Base-by-base conservation (phyloP, 768 basidiomycete genomes). In the Mycena sanguinolenta region DNA sequence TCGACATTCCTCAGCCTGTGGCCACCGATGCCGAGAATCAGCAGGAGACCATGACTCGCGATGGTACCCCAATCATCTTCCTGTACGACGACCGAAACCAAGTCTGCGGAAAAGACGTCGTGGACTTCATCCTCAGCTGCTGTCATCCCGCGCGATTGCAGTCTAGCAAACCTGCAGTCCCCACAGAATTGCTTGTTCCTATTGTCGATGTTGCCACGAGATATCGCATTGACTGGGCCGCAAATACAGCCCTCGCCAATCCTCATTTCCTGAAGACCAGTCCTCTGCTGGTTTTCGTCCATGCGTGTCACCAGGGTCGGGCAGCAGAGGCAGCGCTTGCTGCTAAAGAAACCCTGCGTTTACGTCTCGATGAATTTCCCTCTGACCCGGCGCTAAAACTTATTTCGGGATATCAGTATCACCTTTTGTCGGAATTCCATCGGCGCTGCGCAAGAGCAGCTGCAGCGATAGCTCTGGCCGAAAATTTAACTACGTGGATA, bases 111-210 rank as follows among this genome's bases (percentile, higher is more conserved):
- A 53, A 60, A 53, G 49, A 59, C 13, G 58, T 67, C 27, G 58
- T 67, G 49, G 58, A 67, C 8, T 60, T 50, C 28, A 23, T 67
- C 12, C 58, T 67, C 3, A 25, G 46, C 57, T 58, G 57, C 27
- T 66, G 65, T 49, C 57, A 52, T 34, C 65, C 65, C n/a, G 49
- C 30, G 19, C 9, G 58, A 25, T 54, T 60, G 28, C 65, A 60
- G 30, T 53, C 49, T 21, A n/a, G 28, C 46, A 50, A 23, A 2
- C 21, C 55, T 27, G 19, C 19, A 12, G 25, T 59, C n/a, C 39
- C 49, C 13, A 25, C 42, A 28, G 34, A 59, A 12, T 28, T 67
- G 10, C 12, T 60, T 32, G 50, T 21, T 3, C n/a, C 46, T 16
- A 28, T 60, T 12, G 19, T 67, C 27, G 58, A 67, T 23, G 65